Conservation (phyloP, 148 eudicot species). For the Agrostemma githago region DNA sequence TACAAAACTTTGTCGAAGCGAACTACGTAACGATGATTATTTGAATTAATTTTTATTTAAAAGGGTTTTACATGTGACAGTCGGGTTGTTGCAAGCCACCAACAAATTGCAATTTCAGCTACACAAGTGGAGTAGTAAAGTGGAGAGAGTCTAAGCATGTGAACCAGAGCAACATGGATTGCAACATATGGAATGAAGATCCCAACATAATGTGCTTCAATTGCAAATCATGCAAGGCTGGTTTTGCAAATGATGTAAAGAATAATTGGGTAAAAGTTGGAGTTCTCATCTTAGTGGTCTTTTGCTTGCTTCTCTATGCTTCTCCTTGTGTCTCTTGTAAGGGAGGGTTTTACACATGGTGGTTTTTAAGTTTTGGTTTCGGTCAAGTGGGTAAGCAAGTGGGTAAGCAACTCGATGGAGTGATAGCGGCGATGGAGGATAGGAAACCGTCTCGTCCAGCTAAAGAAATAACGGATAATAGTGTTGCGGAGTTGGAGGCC, state of each 20-base stretch:
- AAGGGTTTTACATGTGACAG: background rate
- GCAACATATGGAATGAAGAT: background rate
- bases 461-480: too few species aligned
- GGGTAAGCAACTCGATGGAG: too few species aligned
- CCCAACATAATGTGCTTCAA: background rate
- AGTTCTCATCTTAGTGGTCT: background rate
- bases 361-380: too few species aligned
- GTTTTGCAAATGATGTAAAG: background rate
- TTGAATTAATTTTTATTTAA: too few species aligned
- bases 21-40: too few species aligned
- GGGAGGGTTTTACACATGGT: constrained; percentile 11
- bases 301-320: background rate
- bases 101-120: constrained; percentile 4
- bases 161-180: background rate
- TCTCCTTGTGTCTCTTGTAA: background rate
- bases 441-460: too few species aligned
- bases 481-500: too few species aligned
- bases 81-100: constrained; percentile 15
- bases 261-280: background rate
- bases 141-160: background rate
- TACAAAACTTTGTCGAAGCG: too few species aligned
- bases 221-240: constrained; percentile 14
- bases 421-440: too few species aligned
- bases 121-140: background rate
- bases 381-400: too few species aligned